These are phyloP conservation scores for Exophiala phaeomuriformis DNA, from an alignment of 2,329 filamentous ascomycete species.

Conservation along the genomic window DNA sequence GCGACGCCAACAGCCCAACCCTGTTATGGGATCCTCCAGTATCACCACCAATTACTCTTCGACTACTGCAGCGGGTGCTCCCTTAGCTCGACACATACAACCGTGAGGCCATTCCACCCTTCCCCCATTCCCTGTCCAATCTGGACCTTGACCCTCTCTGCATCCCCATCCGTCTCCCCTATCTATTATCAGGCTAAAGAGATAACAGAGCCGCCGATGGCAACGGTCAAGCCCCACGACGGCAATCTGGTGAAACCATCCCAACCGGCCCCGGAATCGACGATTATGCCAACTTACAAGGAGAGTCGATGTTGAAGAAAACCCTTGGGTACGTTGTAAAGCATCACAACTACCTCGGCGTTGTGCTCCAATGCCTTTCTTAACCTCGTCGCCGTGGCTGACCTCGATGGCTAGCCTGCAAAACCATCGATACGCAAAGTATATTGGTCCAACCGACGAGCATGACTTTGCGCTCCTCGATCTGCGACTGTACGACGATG, in stretches of 20 bases:
- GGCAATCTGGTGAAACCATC: conserved; percentile 20
- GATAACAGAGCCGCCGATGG: conserved; percentile 25
- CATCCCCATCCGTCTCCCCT: background rate
- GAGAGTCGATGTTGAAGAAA: conserved; percentile 23
- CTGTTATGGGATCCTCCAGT: conserved; percentile 5
- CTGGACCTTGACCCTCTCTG: background rate
- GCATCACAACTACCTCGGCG: background rate
- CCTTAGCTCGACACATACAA: conserved; percentile 21
- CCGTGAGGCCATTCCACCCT: conserved; percentile 20
- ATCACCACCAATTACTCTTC: conserved; percentile 9
- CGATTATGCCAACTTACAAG: conserved; percentile 24
- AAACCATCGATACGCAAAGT: conserved; percentile 27
- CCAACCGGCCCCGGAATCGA: conserved; percentile 18
- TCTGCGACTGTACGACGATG: conserved; percentile 26
- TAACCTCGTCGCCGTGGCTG: conserved; percentile 14
- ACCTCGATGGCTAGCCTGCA: conserved; percentile 26
- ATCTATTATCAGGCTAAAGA: conserved; percentile 22
- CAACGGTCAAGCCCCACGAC: conserved; percentile 20
- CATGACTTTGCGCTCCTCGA: conserved; percentile 27
- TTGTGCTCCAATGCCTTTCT: conserved; percentile 11
- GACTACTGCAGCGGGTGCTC: background rate
- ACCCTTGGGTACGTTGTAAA: conserved; percentile 25
- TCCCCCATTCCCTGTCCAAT: conserved; percentile 7
- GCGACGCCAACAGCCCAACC: conserved; percentile 18
- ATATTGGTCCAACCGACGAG: conserved; percentile 28